Conservation (phyloP, 192 early-diverging fungal species). For the Gaertneriomyces sp. region DNA sequence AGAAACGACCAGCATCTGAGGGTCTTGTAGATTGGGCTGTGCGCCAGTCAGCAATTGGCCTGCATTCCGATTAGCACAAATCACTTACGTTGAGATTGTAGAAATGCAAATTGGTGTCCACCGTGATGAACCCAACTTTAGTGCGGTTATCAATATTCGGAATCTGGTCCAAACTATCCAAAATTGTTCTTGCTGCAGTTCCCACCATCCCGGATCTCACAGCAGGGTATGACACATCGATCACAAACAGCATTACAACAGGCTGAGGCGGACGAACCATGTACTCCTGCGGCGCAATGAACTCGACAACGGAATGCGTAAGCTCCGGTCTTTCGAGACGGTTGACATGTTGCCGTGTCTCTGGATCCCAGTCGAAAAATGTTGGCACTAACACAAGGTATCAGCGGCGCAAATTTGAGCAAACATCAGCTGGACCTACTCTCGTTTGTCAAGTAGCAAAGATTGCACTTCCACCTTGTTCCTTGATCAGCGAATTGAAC, state of each 20-base stretch:
- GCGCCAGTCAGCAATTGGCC: neutral
- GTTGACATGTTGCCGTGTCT: conserved; percentile 73
- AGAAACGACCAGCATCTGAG: conserved; percentile 90
- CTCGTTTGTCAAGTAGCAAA: conserved; percentile 90
- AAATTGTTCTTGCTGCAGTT: conserved; percentile 73
- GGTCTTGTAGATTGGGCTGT: conserved; percentile 61
- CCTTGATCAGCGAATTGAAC: conserved; percentile 94
- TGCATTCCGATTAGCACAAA: neutral
- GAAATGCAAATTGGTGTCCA: conserved; percentile 85
- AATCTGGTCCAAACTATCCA: conserved; percentile 76
- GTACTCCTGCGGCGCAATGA: conserved; percentile 94
- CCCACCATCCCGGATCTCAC: conserved; percentile 81
- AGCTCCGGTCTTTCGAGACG: conserved; percentile 86
- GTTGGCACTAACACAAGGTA: conserved; percentile 36
- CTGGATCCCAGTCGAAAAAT: conserved; percentile 61
- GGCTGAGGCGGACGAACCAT: conserved; percentile 98
- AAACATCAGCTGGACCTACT: conserved; percentile 41
- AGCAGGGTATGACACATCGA: conserved; percentile 90
- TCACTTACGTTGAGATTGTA: conserved; percentile 72
- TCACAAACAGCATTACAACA: conserved; percentile 86
- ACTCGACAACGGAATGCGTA: conserved; percentile 87
- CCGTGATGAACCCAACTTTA: conserved; percentile 84
- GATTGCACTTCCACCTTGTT: conserved; percentile 92
- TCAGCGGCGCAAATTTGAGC: neutral
- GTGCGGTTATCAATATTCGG: conserved; percentile 87